A percentile compares a stretch with the other conserved stretches of the same genome.
Conservation (phyloP, 192 early-diverging fungal species). For the Backusella morwellensis region DNA sequence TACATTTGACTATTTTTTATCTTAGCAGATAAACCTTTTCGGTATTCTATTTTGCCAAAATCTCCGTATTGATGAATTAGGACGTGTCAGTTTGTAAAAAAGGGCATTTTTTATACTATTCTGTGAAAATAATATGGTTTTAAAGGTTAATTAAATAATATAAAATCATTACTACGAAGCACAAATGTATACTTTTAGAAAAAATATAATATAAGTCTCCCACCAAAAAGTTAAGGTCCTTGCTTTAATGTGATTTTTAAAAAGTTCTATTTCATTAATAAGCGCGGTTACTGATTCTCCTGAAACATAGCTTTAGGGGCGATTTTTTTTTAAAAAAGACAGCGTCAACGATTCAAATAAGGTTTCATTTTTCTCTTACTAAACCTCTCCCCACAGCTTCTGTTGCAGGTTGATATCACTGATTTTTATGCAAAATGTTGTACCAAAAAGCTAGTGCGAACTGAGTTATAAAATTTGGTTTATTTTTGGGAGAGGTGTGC, state of each 20-base stretch:
- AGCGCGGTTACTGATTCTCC: background rate
- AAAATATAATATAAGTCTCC: background rate
- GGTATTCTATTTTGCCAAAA: background rate
- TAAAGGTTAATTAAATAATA: background rate
- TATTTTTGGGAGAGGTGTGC: background rate
- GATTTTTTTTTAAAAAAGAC: background rate
- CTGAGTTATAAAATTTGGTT: background rate
- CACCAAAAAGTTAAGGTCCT: no score
- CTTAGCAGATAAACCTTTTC: background rate
- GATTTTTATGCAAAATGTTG: background rate
- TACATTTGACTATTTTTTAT: background rate
- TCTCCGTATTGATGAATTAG: background rate
- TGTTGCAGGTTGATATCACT: background rate
- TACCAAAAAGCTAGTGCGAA: background rate
- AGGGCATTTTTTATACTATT: background rate
- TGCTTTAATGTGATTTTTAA: no score
- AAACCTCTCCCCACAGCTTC: background rate
- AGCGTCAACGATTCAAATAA: background rate
- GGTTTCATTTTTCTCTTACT: background rate
- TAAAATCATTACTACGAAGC: background rate
- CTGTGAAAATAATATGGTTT: background rate
- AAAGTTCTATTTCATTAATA: background rate
- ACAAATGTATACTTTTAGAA: background rate
- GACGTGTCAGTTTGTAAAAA: no score
- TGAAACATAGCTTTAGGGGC: background rate